Evolutionary conservation across 345 rosid genomes (phyloP), one percentile per base, ranked within the genome.

Genomic region (Citrus hindsii): DNA sequence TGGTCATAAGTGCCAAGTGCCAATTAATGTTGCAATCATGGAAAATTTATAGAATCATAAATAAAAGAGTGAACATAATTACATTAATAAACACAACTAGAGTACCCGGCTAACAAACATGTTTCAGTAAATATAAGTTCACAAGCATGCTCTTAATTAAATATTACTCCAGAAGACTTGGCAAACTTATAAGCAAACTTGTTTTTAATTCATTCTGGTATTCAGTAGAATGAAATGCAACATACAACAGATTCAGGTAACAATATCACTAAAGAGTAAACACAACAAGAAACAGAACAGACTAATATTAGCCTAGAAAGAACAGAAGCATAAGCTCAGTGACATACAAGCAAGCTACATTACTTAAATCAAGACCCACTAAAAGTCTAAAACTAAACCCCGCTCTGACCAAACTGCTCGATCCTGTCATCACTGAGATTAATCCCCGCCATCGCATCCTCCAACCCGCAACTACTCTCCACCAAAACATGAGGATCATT

Each of bases 401-500:
- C 64, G 6, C 69, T 68, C n/a, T 62, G 65, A 70, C 33, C 85
- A 25, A 84, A 83, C 65, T 68, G 78, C 76, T 88, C 88, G 53
- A 86, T 85, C 75, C 89, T 82, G 68, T 87, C 88, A 80, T 75
- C 86, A 10, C 22, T 33, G 35, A 86, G 82, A 75, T 83, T 83
- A 69, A 86, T 72, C 63, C 83, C 85, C 1, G 70, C 77, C 86
- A 82, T 87, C 4, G 65, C 75, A 24, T 58, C 86, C 61, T 77
- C 90, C 30, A 85, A 28, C 9, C 86, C 91, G 66, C 83, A 82
- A 33, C 90, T 82, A 68, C 80, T 81, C 85, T 90, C 89, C 28
- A 83, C 90, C 86, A 89, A 78, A 30, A 88, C 86, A 22, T 82
- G 88, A 56, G 89, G 92, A 81, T 92, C 91, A 27, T 86, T 83